Evolutionary conservation across 2,329 filamentous ascomycete genomes (phyloP).

Genomic region (Beauveria sp.): DNA sequence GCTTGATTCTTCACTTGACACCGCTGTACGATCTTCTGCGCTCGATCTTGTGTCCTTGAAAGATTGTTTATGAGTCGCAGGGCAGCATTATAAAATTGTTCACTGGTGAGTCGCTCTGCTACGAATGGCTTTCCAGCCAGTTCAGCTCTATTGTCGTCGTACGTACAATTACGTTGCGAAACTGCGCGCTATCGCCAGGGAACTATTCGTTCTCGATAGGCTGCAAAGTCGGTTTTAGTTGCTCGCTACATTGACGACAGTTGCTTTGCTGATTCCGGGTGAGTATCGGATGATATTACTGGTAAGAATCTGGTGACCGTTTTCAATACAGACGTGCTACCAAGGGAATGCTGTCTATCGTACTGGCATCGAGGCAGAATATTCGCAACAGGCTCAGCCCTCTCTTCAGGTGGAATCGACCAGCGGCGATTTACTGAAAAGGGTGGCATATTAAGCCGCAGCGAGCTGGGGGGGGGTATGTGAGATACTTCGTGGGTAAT

Average conservation of each 20-base stretch:
- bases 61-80: neutral
- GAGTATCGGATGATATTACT: no score
- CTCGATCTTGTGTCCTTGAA: neutral
- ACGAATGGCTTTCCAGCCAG: neutral
- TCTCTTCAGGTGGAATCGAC: neutral
- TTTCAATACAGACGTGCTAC: no score
- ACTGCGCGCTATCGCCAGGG: neutral
- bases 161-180: neutral
- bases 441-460: neutral
- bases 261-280: no score
- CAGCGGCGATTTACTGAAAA: no score
- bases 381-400: neutral
- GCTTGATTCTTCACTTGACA: neutral
- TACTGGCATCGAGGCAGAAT: neutral
- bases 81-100: neutral
- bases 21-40: neutral
- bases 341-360: no score
- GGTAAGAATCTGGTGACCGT: no score
- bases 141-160: neutral
- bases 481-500: neutral
- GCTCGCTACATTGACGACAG: no score
- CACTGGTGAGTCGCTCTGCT: neutral
- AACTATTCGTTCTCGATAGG: no score
- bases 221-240: no score
- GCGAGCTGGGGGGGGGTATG: no score